Conservation (phyloP, 1,139 yeast genomes). For the Yamadazyma conglobata region DNA sequence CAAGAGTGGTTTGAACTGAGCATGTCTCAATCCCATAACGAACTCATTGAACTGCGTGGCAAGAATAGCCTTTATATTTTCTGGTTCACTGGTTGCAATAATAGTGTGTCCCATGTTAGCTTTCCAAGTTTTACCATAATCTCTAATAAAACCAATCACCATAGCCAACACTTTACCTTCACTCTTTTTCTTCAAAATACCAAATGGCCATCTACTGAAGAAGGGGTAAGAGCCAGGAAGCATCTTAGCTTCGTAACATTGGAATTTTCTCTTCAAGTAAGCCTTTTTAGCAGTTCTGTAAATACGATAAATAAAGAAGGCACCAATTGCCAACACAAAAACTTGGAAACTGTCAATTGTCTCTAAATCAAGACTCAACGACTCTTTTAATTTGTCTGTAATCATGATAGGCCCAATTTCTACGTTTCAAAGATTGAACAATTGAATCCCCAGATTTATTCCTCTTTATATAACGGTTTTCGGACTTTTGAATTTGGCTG, state of each 20-base stretch:
- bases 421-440: too few relatives aligned
- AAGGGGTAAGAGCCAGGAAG: constrained; percentile 16
- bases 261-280: constrained; percentile 12
- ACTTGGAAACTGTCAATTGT: too few relatives aligned
- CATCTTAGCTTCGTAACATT: constrained; percentile 16
- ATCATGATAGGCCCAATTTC: too few relatives aligned
- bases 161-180: constrained; percentile 9
- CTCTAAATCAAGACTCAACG: too few relatives aligned
- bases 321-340: constrained; percentile 1
- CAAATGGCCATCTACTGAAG: constrained; percentile 16
- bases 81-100: constrained; percentile 26
- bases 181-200: constrained; percentile 12
- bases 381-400: too few relatives aligned
- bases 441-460: too few relatives aligned
- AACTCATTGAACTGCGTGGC: constrained; percentile 47
- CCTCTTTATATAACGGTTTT: too few relatives aligned
- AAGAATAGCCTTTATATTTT: constrained; percentile 32
- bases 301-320: constrained; percentile 4
- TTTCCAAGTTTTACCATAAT: constrained; percentile 8
- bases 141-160: constrained; percentile 10
- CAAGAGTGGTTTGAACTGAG: constrained; percentile 37
- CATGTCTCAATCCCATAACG: constrained; percentile 44
- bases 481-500: too few relatives aligned
- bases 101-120: constrained; percentile 15
- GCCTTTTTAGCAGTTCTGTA: constrained; percentile 7